A percentile compares a stretch with the other conserved stretches of the same genome.
phyloP scores from a whole-genome alignment of 2,329 filamentous ascomycete genomes.

The Sodiomyces alkalinus region DNA sequence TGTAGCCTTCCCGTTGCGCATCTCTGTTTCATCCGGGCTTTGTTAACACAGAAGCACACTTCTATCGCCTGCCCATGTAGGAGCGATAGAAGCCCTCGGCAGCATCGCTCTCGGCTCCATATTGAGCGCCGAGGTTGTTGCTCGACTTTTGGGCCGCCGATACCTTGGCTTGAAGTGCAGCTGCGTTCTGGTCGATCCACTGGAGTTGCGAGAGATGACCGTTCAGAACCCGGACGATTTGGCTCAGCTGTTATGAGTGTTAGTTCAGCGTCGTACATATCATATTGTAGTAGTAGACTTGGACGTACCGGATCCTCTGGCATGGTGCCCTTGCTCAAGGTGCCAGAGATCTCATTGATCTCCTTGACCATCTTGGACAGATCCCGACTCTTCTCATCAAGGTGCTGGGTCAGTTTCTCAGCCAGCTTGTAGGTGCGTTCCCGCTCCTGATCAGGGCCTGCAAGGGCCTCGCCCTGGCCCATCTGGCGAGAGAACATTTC shows the following conservation, averaged over 20 bases:
- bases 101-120: constrained; percentile 51
- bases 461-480: constrained; percentile 58
- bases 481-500: constrained; percentile 70
- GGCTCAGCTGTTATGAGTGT: constrained; percentile 60
- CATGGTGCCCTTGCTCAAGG: constrained; percentile 77
- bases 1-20: too few relatives aligned
- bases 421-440: constrained; percentile 94
- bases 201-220: constrained; percentile 83
- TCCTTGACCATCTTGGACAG: constrained; percentile 95
- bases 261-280: too few relatives aligned
- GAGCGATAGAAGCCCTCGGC: constrained; percentile 86
- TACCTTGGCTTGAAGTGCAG: constrained; percentile 70
- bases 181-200: constrained; percentile 79
- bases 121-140: constrained; percentile 41
- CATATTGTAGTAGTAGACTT: constrained; percentile 4
- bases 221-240: constrained; percentile 92
- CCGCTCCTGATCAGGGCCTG: constrained; percentile 86
- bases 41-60: too few relatives aligned
- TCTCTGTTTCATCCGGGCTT: too few relatives aligned
- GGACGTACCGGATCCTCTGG: constrained; percentile 68
- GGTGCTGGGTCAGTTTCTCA: constrained; percentile 76
- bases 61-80: constrained; percentile 59
- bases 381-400: constrained; percentile 90
- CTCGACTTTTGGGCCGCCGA: constrained; percentile 65
- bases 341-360: constrained; percentile 86